Base-by-base conservation (phyloP, 2,329 filamentous ascomycete species). In the Fusarium sp. region DNA sequence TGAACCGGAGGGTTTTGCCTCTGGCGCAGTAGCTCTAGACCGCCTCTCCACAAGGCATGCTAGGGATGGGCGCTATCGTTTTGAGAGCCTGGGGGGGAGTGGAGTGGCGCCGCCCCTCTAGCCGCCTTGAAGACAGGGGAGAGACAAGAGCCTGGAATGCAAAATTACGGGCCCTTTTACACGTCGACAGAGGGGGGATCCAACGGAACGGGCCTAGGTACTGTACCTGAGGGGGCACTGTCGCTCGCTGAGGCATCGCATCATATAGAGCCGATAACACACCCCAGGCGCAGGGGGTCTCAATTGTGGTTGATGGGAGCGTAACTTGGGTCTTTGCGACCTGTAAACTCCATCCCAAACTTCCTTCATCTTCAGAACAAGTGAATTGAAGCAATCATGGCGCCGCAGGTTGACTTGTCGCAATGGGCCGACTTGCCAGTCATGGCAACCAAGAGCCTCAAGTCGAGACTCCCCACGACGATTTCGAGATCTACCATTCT, bases 241-340 rank as follows among this genome's bases (percentile, higher is more conserved):
- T 27, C 9, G 25, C 45, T 50, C n/a, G 16, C 52, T 35, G 52
- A 56, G 18, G 52, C 14, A 57, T 57, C 20, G 54, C 54, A 57
- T 36, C 54, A 57, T 57, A 57, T 56, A 57, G 54, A 57, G 54
- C 54, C 20, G 54, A 57, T 57, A 57, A 57, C 54, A 57, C 54
- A 57, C 54, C 54, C 54, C 14, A 25, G 25, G 27, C 47, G 27
- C 47, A 29, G 47, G 47, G 47, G 25, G 47, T 52, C 47, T 52
- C 47, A 52, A 52, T 52, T 31, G 27, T n/a, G 18, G 27, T 52
- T 52, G 18, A 31, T 20, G 47, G 47, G 47, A 52, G 27, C 27
- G 47, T 57, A 35, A 33, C 52, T 57, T 57, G 52, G 29, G 52
- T 33, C 31, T 57, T 35, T 57, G 29, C 29, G 54, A 57, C 54